These are phyloP conservation scores for Irineochytrium annulatum DNA, from an alignment of 192 early-diverging fungal species.

Conservation along the genomic window DNA sequence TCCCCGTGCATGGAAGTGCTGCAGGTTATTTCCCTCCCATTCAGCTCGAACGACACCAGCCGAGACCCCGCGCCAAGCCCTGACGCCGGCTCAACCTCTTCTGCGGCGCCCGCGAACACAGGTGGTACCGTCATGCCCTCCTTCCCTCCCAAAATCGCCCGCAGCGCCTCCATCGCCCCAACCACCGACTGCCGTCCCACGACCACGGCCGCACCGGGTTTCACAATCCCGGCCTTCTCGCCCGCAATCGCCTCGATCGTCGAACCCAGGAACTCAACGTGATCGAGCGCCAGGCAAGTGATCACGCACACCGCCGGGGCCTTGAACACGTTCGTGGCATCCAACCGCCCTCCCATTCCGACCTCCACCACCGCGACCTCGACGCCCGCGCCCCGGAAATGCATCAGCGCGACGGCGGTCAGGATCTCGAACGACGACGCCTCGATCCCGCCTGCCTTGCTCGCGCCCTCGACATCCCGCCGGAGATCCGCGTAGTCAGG, in stretches of 20 bases:
- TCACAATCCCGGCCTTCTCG: slow-evolving; percentile 81
- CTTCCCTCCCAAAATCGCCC: background rate
- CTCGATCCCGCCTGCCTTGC: slow-evolving; percentile 9
- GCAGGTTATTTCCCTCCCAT: slow-evolving; percentile 23
- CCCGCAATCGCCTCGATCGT: slow-evolving; percentile 64
- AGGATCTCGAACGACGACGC: slow-evolving; percentile 72
- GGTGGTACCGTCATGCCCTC: background rate
- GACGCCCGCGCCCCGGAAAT: slow-evolving; percentile 42
- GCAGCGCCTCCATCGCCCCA: slow-evolving; percentile 20
- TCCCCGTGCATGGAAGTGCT: slow-evolving; percentile 65
- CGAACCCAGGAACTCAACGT: slow-evolving; percentile 66
- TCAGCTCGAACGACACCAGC: background rate
- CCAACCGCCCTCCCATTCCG: slow-evolving; percentile 74
- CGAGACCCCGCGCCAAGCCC: slow-evolving; percentile 5
- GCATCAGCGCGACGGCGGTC: slow-evolving; percentile 43
- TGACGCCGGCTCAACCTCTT: background rate
- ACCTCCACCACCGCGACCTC: slow-evolving; percentile 80
- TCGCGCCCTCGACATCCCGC: slow-evolving; percentile 28
- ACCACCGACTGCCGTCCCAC: slow-evolving; percentile 51
- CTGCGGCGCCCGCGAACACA: background rate
- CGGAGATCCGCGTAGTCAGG: background rate
- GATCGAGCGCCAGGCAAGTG: slow-evolving; percentile 70
- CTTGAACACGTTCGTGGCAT: slow-evolving; percentile 78
- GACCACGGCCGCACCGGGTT: slow-evolving; percentile 27
- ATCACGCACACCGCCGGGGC: slow-evolving; percentile 50